phyloP scores from a whole-genome alignment of 139 green algal genomes.

The Bryopsis sp. region DNA sequence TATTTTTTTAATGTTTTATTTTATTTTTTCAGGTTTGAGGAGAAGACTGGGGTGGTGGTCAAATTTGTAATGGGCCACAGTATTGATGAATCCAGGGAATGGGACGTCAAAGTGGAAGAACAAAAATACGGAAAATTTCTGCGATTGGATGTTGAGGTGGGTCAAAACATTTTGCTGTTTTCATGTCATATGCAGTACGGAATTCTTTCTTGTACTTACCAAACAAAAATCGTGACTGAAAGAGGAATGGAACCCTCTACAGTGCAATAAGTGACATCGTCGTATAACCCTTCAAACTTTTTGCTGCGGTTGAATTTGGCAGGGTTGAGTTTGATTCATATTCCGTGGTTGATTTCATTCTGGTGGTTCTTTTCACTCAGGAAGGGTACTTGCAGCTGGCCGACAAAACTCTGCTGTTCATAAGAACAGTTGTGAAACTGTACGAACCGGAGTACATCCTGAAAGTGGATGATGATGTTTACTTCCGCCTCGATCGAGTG shows the following conservation, averaged over 20 bases:
- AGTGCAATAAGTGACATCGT: too few species aligned
- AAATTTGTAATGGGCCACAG: slow-evolving; percentile 12
- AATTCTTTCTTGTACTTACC: too few species aligned
- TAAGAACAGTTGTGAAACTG: not conserved
- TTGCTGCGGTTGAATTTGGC: not conserved
- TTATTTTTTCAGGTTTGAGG: too few species aligned
- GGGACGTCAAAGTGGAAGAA: not conserved
- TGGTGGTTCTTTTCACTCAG: slow-evolving; percentile 1
- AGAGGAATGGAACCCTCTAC: too few species aligned
- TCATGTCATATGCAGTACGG: too few species aligned
- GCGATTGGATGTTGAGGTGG: not conserved
- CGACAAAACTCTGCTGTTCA: slow-evolving; percentile 15
- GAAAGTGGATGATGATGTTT: slow-evolving; percentile 58
- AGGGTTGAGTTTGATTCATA: not conserved
- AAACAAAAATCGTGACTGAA: too few species aligned
- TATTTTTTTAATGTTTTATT: too few species aligned
- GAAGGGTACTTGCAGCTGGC: slow-evolving; percentile 18
- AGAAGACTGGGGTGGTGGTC: not conserved
- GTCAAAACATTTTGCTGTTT: too few species aligned
- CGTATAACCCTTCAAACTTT: not conserved
- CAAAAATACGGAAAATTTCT: not conserved
- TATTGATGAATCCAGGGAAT: not conserved
- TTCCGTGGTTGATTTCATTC: not conserved
- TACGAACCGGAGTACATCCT: slow-evolving; percentile 17
- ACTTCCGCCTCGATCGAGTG: slow-evolving; percentile 38